These are phyloP conservation scores for Aspergillus oerlinghausenensis DNA, from an alignment of 2,329 filamentous ascomycete genomes.

Conservation along the genomic window DNA sequence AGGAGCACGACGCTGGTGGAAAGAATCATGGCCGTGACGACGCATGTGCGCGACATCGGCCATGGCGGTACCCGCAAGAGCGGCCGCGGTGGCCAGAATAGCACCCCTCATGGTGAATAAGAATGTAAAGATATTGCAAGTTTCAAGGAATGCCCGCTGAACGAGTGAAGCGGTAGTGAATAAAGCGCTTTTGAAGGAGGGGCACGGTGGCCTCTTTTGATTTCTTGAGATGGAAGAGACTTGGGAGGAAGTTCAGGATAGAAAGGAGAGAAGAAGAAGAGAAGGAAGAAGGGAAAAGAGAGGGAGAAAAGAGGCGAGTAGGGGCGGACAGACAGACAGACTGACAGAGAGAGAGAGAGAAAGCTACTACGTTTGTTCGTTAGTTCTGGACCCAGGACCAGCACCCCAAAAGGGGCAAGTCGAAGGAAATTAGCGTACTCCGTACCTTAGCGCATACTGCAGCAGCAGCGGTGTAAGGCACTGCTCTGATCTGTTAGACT, in stretches of 20 bases:
- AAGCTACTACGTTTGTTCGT: too few relatives aligned
- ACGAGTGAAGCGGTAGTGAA: conserved; percentile 49
- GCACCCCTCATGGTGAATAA: conserved; percentile 67
- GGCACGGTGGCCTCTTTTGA: conserved; percentile 15
- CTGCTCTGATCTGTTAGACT: not conserved
- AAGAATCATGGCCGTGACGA: conserved; percentile 50
- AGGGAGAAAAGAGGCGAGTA: conserved; percentile 2
- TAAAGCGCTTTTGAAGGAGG: conserved; percentile 10
- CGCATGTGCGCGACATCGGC: conserved; percentile 53
- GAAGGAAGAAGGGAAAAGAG: conserved; percentile 2
- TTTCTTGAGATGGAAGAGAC: conserved; percentile 5
- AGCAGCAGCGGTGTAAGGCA: not conserved
- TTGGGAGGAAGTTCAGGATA: conserved; percentile 7
- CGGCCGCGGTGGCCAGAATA: conserved; percentile 58
- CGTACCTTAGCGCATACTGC: too few relatives aligned
- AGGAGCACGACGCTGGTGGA: conserved; percentile 53
- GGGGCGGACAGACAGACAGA: not conserved
- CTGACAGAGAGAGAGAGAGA: not conserved
- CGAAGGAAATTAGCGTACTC: not conserved
- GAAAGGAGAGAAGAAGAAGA: conserved; percentile 6
- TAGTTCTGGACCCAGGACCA: not conserved
- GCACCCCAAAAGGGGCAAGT: not conserved
- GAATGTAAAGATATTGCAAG: conserved; percentile 12
- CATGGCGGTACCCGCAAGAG: conserved; percentile 47
- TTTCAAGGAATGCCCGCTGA: conserved; percentile 71